phyloP scores from a whole-genome alignment of 2,329 filamentous ascomycete species.

The Malbranchea zuffiana region DNA sequence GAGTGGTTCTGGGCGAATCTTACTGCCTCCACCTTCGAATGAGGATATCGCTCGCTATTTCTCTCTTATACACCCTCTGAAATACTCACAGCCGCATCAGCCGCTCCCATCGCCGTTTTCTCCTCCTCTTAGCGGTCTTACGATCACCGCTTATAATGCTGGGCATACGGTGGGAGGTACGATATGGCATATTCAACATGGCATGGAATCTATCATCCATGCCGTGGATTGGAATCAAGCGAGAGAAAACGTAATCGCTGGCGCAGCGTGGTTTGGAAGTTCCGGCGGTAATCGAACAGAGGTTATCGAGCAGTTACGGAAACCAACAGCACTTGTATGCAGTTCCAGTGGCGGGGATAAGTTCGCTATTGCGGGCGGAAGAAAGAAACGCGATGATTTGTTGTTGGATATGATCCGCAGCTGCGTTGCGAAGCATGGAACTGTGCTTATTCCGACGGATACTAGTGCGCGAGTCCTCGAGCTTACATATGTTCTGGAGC shows the following conservation, averaged over 20 bases:
- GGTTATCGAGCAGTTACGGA: slow-evolving; percentile 84
- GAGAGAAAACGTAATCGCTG: slow-evolving; percentile 87
- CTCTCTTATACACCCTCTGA: slow-evolving; percentile 76
- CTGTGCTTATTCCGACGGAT: slow-evolving; percentile 85
- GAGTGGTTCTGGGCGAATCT: slow-evolving; percentile 33
- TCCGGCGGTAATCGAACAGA: slow-evolving; percentile 70
- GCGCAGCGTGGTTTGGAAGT: slow-evolving; percentile 85
- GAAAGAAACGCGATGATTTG: slow-evolving; percentile 73
- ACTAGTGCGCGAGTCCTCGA: slow-evolving; percentile 92
- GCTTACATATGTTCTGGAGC: slow-evolving; percentile 81
- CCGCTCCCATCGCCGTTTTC: slow-evolving; percentile 79
- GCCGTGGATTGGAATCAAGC: slow-evolving; percentile 97
- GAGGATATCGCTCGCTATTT: slow-evolving; percentile 93
- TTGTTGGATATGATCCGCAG: slow-evolving; percentile 71
- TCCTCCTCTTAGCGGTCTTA: slow-evolving; percentile 78
- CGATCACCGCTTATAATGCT: slow-evolving; percentile 91
- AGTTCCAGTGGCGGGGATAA: slow-evolving; percentile 71
- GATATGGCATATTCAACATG: slow-evolving; percentile 98
- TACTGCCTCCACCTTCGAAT: slow-evolving; percentile 59
- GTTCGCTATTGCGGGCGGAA: slow-evolving; percentile 57
- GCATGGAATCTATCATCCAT: slow-evolving; percentile 92
- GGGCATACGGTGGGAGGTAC: slow-evolving; percentile 93
- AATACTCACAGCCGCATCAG: slow-evolving; percentile 94
- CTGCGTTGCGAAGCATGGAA: slow-evolving; percentile 71
- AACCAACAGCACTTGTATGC: slow-evolving; percentile 87